Conservation (phyloP, 169 alveolate genomes). For the Cyclospora cayetanensis region DNA sequence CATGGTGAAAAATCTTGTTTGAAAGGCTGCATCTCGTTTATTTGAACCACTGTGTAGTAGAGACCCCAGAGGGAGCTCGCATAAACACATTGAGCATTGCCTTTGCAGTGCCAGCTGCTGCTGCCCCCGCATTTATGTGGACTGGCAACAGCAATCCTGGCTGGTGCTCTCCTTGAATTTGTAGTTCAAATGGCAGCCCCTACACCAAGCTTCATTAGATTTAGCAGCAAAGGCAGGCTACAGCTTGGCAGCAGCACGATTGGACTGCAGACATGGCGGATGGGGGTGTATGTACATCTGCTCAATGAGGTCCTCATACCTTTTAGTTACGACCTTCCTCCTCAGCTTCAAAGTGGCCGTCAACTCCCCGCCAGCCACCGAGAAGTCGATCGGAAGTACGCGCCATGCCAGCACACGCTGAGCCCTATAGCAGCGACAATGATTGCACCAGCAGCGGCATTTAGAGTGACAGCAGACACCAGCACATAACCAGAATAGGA, state of each 20-base stretch:
- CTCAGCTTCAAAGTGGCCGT: constrained; percentile 87
- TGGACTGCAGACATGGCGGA: constrained; percentile 9
- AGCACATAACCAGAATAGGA: neutral
- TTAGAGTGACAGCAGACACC: neutral
- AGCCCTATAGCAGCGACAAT: constrained; percentile 74
- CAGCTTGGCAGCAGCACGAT: neutral
- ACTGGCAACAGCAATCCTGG: neutral
- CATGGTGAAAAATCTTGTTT: too few relatives aligned
- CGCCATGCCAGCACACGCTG: constrained; percentile 80
- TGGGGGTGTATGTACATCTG: constrained; percentile 78
- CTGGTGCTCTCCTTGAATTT: neutral
- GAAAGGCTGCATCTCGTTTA: too few relatives aligned
- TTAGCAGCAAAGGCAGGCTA: neutral
- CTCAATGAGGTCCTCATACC: constrained; percentile 77
- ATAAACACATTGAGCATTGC: too few relatives aligned
- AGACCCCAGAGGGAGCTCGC: too few relatives aligned
- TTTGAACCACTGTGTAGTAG: too few relatives aligned
- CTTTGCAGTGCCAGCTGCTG: neutral
- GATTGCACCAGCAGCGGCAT: neutral
- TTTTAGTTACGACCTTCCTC: constrained; percentile 80
- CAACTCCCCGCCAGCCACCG: constrained; percentile 84
- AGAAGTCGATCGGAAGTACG: constrained; percentile 80
- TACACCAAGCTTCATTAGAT: neutral
- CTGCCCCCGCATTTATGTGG: too few relatives aligned
- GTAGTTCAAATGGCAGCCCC: neutral